Conservation (phyloP, 148 eudicot genomes). For the Arctostaphylos glauca region DNA sequence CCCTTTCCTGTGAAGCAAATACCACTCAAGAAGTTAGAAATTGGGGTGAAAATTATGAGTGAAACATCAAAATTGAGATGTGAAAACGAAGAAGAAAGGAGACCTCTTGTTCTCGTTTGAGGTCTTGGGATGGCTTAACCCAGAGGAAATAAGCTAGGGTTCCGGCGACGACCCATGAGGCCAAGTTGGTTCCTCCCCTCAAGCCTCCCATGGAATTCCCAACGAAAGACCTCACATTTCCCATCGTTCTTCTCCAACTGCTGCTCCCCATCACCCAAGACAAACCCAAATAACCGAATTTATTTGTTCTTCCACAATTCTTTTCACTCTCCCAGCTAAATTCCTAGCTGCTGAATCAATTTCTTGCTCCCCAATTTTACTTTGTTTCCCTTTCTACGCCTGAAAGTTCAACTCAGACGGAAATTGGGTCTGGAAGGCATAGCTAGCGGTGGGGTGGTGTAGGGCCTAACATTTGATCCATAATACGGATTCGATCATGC, state of each 20-base stretch:
- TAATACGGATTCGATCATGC: not conserved
- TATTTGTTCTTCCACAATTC: not conserved
- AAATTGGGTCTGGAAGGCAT: not conserved
- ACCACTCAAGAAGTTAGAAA: not conserved
- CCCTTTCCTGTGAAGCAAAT: slow-evolving; percentile 44
- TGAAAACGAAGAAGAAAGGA: not conserved
- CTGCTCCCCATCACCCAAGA: slow-evolving; percentile 34
- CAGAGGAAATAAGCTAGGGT: slow-evolving; percentile 74
- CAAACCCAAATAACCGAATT: not conserved
- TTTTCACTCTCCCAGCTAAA: not conserved
- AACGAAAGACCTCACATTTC: slow-evolving; percentile 53
- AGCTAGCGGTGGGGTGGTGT: not conserved
- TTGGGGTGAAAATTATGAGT: too few species aligned
- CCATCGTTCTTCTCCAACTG: slow-evolving; percentile 40
- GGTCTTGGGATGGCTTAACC: slow-evolving; percentile 79
- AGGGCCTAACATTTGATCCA: not conserved
- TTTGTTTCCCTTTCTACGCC: not conserved
- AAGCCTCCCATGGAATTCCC: slow-evolving; percentile 77
- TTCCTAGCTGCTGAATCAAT: not conserved
- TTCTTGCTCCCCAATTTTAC: slow-evolving; percentile 1
- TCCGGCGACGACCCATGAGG: slow-evolving; percentile 86
- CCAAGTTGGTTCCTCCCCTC: slow-evolving; percentile 56
- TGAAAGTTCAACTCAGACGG: not conserved
- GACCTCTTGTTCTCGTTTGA: slow-evolving; percentile 53
- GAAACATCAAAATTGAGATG: not conserved